A percentile compares a stretch with the other conserved stretches of the same genome.
phyloP scores from a whole-genome alignment of 352 stramenopile genomes.

The Globisporangium megalacanthum region DNA sequence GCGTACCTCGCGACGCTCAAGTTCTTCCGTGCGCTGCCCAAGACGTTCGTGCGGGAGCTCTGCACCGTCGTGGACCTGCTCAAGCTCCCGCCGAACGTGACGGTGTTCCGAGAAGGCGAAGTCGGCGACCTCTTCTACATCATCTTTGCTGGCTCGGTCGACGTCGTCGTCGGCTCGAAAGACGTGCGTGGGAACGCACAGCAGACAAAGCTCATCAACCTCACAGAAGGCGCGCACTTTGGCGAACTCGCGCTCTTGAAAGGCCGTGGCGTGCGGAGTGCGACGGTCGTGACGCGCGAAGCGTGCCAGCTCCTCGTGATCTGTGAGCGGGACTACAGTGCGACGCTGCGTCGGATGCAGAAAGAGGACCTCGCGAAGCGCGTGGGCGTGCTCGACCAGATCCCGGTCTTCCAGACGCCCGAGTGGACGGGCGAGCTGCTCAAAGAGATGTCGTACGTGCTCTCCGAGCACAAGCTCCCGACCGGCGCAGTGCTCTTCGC shows the following conservation, averaged over 20 bases:
- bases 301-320: constrained; percentile 64
- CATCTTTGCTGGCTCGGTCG: constrained; percentile 63
- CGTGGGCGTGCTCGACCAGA: constrained; percentile 51
- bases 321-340: constrained; percentile 70
- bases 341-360: constrained; percentile 59
- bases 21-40: constrained; percentile 64
- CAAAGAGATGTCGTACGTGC: constrained; percentile 69
- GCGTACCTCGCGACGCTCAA: constrained; percentile 71
- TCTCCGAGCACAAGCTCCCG: constrained; percentile 51
- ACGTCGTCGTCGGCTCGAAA: constrained; percentile 58
- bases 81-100: constrained; percentile 26
- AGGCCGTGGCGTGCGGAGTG: constrained; percentile 56
- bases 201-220: constrained; percentile 65
- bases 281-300: constrained; percentile 59
- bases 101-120: constrained; percentile 65
- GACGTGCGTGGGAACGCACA: constrained; percentile 44
- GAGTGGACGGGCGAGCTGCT: constrained; percentile 69
- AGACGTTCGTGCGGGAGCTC: constrained; percentile 60
- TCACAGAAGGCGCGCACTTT: constrained; percentile 65
- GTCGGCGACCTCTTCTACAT: constrained; percentile 75
- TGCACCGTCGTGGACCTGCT: constrained; percentile 59
- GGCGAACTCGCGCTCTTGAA: constrained; percentile 75
- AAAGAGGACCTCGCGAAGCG: constrained; percentile 62
- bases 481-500: constrained; percentile 39
- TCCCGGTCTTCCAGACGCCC: constrained; percentile 67